These are phyloP conservation scores for Phlyctochytrium arcticum DNA, from an alignment of 192 early-diverging fungal genomes.

Conservation along the genomic window DNA sequence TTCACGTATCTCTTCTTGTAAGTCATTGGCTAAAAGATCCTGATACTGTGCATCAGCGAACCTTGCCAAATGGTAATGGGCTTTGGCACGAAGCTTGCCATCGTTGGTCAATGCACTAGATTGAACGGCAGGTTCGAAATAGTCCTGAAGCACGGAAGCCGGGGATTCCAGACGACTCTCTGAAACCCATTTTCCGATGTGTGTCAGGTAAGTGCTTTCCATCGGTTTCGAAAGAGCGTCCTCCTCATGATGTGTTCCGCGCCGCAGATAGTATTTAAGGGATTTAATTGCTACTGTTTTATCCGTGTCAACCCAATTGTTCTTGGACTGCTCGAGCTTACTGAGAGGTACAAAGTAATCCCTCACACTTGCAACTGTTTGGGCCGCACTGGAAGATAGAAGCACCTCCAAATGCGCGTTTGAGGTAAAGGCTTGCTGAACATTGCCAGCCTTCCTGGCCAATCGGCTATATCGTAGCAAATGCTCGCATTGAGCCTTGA, in stretches of 20 bases:
- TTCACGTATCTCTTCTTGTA: constrained; percentile 22
- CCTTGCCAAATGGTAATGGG: constrained; percentile 37
- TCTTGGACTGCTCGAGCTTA: constrained; percentile 25
- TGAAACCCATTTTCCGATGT: constrained; percentile 37
- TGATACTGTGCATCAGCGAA: constrained; percentile 43
- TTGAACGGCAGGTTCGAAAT: constrained; percentile 29
- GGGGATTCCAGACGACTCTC: constrained; percentile 30
- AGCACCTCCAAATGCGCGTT: constrained; percentile 15
- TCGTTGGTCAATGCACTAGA: neutral
- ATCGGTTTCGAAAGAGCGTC: neutral
- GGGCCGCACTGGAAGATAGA: neutral
- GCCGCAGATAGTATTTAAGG: constrained; percentile 14
- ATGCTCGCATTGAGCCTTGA: constrained; percentile 6
- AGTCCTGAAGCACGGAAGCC: constrained; percentile 14
- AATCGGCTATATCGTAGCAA: constrained; percentile 23
- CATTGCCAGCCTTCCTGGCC: constrained; percentile 25
- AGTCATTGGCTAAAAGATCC: constrained; percentile 29
- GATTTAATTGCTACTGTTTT: constrained; percentile 25
- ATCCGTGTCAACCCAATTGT: constrained; percentile 34
- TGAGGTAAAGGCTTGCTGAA: constrained; percentile 26
- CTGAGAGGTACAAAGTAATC: no score
- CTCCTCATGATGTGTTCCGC: neutral
- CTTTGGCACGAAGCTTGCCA: neutral
- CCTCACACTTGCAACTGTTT: neutral
- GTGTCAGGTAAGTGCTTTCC: constrained; percentile 19